phyloP scores from a whole-genome alignment of 306 rosid species.

The Vachellia pachyceras region DNA sequence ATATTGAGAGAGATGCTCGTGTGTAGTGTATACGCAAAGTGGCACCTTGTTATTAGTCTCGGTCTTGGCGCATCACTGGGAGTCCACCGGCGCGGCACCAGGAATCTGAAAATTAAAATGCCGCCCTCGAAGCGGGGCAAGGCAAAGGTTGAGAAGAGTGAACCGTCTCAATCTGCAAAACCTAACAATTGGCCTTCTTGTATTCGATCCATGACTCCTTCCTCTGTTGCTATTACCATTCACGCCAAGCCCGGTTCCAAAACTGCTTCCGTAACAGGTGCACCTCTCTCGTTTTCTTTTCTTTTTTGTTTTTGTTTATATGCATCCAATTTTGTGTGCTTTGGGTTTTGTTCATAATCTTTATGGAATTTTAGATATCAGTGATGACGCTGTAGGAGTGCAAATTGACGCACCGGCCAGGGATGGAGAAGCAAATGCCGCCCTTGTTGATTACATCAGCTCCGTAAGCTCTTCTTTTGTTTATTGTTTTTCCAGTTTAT shows the following conservation, averaged over 20 bases:
- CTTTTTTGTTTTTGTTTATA: background rate
- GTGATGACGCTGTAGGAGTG: constrained; percentile 84
- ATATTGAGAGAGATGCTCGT: background rate
- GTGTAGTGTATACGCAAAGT: background rate
- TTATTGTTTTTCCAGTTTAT: background rate
- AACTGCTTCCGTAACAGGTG: constrained; percentile 79
- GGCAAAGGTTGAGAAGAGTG: constrained; percentile 50
- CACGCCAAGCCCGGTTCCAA: constrained; percentile 98
- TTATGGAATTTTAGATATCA: constrained; percentile 52
- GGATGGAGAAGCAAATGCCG: constrained; percentile 97
- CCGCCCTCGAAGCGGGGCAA: constrained; percentile 82
- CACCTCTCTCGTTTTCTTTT: constrained; percentile 4
- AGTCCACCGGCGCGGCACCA: background rate
- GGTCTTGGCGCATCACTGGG: background rate
- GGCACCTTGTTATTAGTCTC: background rate
- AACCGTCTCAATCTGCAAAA: constrained; percentile 42
- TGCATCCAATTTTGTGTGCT: background rate
- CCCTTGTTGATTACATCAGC: constrained; percentile 78
- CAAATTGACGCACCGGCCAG: constrained; percentile 92
- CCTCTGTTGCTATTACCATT: constrained; percentile 86
- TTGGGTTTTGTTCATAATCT: background rate
- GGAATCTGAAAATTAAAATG: constrained; percentile 40
- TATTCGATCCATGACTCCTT: constrained; percentile 75
- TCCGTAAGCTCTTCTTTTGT: constrained; percentile 50
- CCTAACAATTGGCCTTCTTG: constrained; percentile 58